Percentiles rank a stretch among this genome's conserved stretches.
Evolutionary conservation across 192 early-diverging fungal species (phyloP).

Genomic region (Coemansia javaensis): DNA sequence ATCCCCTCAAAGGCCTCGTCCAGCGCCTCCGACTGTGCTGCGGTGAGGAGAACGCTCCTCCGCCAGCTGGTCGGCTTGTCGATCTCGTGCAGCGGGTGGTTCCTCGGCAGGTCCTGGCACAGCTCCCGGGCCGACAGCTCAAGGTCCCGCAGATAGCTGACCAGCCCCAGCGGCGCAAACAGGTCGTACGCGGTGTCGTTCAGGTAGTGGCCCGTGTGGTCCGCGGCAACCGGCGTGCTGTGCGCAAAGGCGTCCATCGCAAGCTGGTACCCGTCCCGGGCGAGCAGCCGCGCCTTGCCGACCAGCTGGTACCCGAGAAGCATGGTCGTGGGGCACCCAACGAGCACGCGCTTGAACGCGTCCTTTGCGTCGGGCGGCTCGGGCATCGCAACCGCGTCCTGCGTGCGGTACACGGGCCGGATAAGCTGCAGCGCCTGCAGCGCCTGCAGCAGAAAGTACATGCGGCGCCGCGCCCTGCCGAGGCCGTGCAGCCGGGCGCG

Average conservation of each 20-base stretch:
- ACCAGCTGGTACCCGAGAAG: conserved; percentile 31
- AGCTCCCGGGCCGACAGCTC: conserved; percentile 4
- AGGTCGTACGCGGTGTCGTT: conserved; percentile 21
- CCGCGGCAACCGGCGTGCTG: neutral
- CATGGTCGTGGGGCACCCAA: conserved; percentile 1
- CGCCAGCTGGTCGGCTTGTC: conserved; percentile 12
- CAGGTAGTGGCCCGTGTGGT: conserved; percentile 7
- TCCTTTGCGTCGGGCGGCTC: conserved; percentile 19
- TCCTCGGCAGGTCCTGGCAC: neutral
- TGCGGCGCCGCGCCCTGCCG: conserved; percentile 3
- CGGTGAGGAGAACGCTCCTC: neutral
- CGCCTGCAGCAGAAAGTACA: conserved; percentile 10
- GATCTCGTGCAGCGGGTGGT: conserved; percentile 21
- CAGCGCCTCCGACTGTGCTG: conserved; percentile 6
- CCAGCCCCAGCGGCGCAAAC: conserved; percentile 2
- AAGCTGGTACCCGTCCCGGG: conserved; percentile 7
- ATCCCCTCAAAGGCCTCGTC: conserved; percentile 7
- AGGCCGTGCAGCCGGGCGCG: neutral
- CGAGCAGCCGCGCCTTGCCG: conserved; percentile 21
- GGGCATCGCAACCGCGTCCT: conserved; percentile 9
- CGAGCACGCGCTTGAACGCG: conserved; percentile 1
- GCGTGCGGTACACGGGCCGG: conserved; percentile 11
- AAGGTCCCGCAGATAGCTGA: conserved; percentile 18
- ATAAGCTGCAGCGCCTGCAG: conserved; percentile 31
- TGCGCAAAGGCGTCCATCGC: conserved; percentile 2